A percentile compares a stretch with the other conserved stretches of the same genome.
phyloP scores from a whole-genome alignment of 2,329 filamentous ascomycete genomes.

The Colletotrichum euphorbiae region DNA sequence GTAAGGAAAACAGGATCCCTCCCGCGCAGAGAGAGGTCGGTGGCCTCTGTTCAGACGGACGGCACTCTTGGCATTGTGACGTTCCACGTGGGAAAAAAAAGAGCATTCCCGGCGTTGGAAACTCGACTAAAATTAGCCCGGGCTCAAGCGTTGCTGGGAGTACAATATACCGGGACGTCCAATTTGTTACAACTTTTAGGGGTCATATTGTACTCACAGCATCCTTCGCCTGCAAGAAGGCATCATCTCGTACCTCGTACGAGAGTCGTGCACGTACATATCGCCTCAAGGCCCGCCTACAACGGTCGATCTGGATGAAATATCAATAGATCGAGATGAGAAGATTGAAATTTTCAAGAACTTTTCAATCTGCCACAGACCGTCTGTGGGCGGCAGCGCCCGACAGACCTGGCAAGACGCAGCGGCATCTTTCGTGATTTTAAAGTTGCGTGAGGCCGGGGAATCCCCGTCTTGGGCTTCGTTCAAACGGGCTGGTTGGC shows the following conservation, averaged over 20 bases:
- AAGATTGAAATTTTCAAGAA: constrained; percentile 1
- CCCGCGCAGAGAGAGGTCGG: neutral
- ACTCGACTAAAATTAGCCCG: neutral
- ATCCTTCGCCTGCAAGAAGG: neutral
- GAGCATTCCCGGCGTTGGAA: neutral
- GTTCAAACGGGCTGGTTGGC: constrained; percentile 11
- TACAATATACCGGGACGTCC: too few relatives aligned
- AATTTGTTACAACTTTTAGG: too few relatives aligned
- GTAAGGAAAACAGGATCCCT: neutral
- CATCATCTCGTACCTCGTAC: constrained; percentile 14
- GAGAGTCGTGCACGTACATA: constrained; percentile 22
- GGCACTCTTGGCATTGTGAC: constrained; percentile 25
- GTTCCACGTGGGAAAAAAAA: constrained; percentile 28
- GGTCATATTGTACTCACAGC: too few relatives aligned
- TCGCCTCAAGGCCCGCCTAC: constrained; percentile 11
- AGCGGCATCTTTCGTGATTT: constrained; percentile 9
- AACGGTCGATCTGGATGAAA: constrained; percentile 25
- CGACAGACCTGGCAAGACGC: constrained; percentile 20
- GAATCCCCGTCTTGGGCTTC: constrained; percentile 34
- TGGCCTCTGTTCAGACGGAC: constrained; percentile 33
- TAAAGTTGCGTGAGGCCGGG: constrained; percentile 8
- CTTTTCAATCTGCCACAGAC: constrained; percentile 7
- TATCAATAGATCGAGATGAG: constrained; percentile 25
- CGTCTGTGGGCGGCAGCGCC: constrained; percentile 10
- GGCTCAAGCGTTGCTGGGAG: neutral